These are phyloP conservation scores for Globisporangium alternatum DNA, from an alignment of 352 stramenopile genomes.

Conservation along the genomic window DNA sequence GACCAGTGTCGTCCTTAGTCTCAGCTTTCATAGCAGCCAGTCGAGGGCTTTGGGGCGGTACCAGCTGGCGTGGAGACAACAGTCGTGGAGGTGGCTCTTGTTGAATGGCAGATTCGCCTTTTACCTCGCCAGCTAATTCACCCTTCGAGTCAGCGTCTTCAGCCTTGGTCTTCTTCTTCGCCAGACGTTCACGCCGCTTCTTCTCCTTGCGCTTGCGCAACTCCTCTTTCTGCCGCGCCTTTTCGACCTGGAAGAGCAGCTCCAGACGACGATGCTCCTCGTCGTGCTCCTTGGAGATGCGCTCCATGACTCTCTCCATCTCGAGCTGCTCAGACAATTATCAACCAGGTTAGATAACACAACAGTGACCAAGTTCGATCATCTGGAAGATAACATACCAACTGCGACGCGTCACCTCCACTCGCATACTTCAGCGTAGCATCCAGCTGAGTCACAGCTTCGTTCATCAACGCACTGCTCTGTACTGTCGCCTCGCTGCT, in stretches of 20 bases:
- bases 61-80: constrained; percentile 15
- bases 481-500: background rate
- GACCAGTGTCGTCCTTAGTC: constrained; percentile 16
- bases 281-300: constrained; percentile 66
- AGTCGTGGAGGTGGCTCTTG: constrained; percentile 15
- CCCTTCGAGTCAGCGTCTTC: constrained; percentile 4
- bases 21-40: constrained; percentile 19
- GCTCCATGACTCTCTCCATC: constrained; percentile 55
- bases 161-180: constrained; percentile 45
- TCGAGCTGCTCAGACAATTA: constrained; percentile 30
- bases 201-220: constrained; percentile 66
- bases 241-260: constrained; percentile 63
- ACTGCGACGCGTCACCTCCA: constrained; percentile 11
- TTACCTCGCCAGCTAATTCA: background rate
- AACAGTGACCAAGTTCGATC: background rate
- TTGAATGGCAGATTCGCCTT: background rate
- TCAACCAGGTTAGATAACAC: background rate
- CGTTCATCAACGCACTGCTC: constrained; percentile 13
- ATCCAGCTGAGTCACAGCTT: constrained; percentile 34
- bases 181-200: constrained; percentile 43
- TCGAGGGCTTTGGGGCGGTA: constrained; percentile 3
- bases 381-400: constrained; percentile 12
- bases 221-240: constrained; percentile 65
- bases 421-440: constrained; percentile 19
- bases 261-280: constrained; percentile 60